Evolutionary conservation across 2,329 filamentous ascomycete species (phyloP).

Genomic region (Zasmidium angulare): DNA sequence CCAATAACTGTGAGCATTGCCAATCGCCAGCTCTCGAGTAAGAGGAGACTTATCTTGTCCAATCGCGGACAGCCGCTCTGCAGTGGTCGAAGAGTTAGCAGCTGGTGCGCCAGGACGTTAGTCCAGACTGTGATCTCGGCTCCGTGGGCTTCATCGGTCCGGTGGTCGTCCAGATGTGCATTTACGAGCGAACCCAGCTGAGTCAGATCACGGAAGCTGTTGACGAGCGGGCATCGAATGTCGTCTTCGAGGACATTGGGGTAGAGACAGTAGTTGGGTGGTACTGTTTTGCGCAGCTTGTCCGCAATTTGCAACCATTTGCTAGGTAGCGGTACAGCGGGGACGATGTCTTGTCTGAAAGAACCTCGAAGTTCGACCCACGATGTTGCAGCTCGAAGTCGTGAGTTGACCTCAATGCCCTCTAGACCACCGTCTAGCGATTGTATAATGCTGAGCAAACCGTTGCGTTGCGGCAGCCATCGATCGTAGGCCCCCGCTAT

Average conservation of each 20-base stretch:
- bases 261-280: background rate
- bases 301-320: background rate
- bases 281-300: background rate
- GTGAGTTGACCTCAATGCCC: background rate
- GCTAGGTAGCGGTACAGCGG: background rate
- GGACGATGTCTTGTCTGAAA: background rate
- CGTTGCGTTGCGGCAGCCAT: constrained; percentile 10
- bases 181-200: background rate
- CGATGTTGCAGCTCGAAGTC: background rate
- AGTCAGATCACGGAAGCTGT: background rate
- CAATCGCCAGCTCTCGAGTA: background rate
- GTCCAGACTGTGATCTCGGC: background rate
- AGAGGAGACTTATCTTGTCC: background rate
- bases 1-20: background rate
- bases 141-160: background rate
- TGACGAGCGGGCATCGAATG: background rate
- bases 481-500: background rate
- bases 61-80: background rate
- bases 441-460: constrained; percentile 4
- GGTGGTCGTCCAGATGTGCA: background rate
- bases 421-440: background rate
- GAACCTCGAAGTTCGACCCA: background rate
- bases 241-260: background rate
- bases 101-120: background rate
- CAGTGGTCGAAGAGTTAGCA: background rate